Evolutionary conservation across 2,329 filamentous ascomycete species (phyloP).

Genomic region (Penicillium concentricum): DNA sequence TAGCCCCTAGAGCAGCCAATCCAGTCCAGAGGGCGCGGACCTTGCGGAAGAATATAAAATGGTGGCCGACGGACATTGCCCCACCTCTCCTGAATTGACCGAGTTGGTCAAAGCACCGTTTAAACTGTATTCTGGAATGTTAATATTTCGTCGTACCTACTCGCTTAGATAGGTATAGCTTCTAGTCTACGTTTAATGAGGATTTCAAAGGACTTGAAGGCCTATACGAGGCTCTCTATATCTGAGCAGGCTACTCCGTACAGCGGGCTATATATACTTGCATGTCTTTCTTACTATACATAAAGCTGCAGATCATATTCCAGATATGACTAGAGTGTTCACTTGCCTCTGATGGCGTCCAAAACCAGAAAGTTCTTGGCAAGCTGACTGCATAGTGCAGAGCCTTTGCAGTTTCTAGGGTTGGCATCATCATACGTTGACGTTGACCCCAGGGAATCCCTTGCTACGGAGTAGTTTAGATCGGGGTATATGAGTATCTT

Average conservation of each 20-base stretch:
- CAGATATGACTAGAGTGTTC: slow-evolving; percentile 3
- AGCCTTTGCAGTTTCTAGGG: slow-evolving; percentile 6
- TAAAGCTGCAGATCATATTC: slow-evolving; percentile 6
- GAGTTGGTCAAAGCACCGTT: slow-evolving; percentile 21
- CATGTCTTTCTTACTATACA: slow-evolving; percentile 1
- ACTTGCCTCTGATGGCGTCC: slow-evolving; percentile 2
- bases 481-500: neutral
- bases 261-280: neutral
- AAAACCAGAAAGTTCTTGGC: slow-evolving; percentile 8
- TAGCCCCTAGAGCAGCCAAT: neutral
- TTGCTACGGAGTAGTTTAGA: neutral
- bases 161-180: neutral
- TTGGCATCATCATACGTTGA: slow-evolving; percentile 11
- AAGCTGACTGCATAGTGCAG: slow-evolving; percentile 18
- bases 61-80: slow-evolving; percentile 6
- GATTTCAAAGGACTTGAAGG: neutral
- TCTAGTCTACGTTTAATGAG: neutral
- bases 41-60: slow-evolving; percentile 19
- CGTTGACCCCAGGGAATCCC: slow-evolving; percentile 1
- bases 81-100: slow-evolving; percentile 28
- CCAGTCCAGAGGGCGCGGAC: slow-evolving; percentile 11
- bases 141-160: slow-evolving; percentile 3
- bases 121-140: slow-evolving; percentile 11
- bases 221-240: neutral
- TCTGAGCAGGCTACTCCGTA: neutral